Conservation (phyloP, 2,329 filamentous ascomycete species). For the Cordyceps pruinosa region DNA sequence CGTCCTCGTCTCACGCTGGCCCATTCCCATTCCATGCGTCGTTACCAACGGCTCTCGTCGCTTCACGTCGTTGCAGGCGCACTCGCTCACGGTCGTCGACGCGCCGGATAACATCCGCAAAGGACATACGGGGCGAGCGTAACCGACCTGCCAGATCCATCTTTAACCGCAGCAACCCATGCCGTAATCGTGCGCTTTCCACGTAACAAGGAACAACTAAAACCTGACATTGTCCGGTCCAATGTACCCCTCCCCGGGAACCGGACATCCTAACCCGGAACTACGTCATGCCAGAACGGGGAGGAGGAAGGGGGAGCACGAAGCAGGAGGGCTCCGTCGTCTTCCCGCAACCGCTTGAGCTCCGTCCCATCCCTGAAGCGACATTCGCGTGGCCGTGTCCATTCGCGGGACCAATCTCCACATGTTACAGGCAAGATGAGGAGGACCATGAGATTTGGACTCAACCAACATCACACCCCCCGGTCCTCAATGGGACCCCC, state of each 20-base stretch:
- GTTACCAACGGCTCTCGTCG: too few relatives aligned
- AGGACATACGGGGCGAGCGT: background rate
- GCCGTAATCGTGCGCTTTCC: background rate
- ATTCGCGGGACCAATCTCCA: background rate
- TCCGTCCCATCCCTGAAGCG: background rate
- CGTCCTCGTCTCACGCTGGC: too few relatives aligned
- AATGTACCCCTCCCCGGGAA: background rate
- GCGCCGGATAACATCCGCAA: background rate
- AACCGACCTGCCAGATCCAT: slow-evolving; percentile 10
- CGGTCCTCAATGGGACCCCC: background rate
- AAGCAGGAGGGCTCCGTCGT: too few relatives aligned
- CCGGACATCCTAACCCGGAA: background rate
- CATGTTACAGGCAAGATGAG: slow-evolving; percentile 3
- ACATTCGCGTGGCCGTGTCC: background rate
- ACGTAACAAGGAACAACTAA: background rate
- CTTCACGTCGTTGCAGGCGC: background rate
- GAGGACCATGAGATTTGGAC: background rate
- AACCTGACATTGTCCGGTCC: background rate
- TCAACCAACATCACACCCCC: slow-evolving; percentile 1
- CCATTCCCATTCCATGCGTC: too few relatives aligned
- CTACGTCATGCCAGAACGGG: background rate
- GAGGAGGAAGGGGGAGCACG: background rate
- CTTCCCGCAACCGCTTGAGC: background rate
- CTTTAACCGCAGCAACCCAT: background rate
- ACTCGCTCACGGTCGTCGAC: background rate